phyloP scores from a whole-genome alignment of 1,139 yeast genomes.

The Pichiaceae sp. region DNA sequence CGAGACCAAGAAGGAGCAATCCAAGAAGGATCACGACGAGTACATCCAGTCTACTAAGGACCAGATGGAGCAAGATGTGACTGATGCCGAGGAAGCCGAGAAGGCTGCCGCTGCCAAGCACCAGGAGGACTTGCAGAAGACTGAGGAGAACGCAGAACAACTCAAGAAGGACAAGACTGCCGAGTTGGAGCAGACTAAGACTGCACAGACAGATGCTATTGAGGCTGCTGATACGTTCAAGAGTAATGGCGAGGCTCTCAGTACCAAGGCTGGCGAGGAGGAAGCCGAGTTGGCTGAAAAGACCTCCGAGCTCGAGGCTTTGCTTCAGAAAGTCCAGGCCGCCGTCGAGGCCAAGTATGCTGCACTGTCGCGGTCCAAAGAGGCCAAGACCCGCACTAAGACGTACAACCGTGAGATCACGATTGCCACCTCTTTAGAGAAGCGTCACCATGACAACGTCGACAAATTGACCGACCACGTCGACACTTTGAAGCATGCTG shows the following conservation, averaged over 20 bases:
- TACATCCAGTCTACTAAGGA: constrained; percentile 33
- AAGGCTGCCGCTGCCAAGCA: constrained; percentile 40
- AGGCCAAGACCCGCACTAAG: constrained; percentile 32
- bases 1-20: constrained; percentile 23
- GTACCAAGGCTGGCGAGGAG: constrained; percentile 38
- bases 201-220: constrained; percentile 37
- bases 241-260: constrained; percentile 33
- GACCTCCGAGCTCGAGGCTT: constrained; percentile 27
- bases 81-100: constrained; percentile 40
- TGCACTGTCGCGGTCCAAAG: constrained; percentile 31
- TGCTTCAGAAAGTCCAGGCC: constrained; percentile 24
- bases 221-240: constrained; percentile 37
- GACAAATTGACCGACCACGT: constrained; percentile 35
- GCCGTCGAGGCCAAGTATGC: constrained; percentile 33
- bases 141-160: constrained; percentile 37
- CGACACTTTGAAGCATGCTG: constrained; percentile 33
- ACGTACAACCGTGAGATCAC: constrained; percentile 32
- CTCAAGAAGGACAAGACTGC: constrained; percentile 39
- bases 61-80: constrained; percentile 39
- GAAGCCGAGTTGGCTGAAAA: constrained; percentile 35
- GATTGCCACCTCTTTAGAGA: constrained; percentile 28
- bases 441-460: constrained; percentile 33
- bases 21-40: constrained; percentile 26
- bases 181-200: constrained; percentile 41
- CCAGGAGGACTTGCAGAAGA: constrained; percentile 35